Evolutionary conservation across 345 rosid species (phyloP).

Genomic region (Balakata baccata): DNA sequence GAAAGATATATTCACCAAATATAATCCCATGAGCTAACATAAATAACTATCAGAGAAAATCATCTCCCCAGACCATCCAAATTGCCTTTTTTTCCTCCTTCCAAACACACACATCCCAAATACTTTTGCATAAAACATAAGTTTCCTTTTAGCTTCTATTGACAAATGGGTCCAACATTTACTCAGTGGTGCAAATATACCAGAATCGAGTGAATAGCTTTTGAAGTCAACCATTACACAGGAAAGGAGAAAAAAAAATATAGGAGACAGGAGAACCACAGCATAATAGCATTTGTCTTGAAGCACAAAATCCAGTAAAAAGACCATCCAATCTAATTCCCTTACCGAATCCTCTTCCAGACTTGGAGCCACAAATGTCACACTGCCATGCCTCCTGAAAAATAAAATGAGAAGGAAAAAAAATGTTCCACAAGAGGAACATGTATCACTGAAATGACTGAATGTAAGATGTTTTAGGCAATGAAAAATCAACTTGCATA

Average conservation of each 20-base stretch:
- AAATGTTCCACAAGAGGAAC: neutral
- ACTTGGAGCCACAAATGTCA: conserved; percentile 81
- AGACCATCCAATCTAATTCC: conserved; percentile 14
- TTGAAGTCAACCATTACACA: neutral
- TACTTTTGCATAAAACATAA: neutral
- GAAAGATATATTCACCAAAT: neutral
- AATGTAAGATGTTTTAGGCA: neutral
- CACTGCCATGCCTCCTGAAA: conserved; percentile 97
- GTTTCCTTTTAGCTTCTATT: neutral
- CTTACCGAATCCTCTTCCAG: conserved; percentile 99
- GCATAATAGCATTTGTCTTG: neutral
- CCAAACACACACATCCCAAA: neutral
- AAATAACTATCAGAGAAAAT: neutral
- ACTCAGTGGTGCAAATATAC: neutral
- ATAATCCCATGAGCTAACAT: neutral
- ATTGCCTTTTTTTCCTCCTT: neutral
- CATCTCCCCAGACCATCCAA: neutral
- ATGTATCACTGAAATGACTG: neutral
- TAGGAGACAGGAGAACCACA: neutral
- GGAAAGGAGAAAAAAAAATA: too few relatives aligned
- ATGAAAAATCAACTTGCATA: neutral
- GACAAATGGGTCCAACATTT: neutral
- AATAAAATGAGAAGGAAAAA: neutral
- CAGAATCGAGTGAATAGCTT: neutral
- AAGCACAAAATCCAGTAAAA: neutral